Evolutionary conservation across 768 basidiomycete species (phyloP), one percentile per base, ranked within the genome.

Genomic region (Hygrocybe coccinea): DNA sequence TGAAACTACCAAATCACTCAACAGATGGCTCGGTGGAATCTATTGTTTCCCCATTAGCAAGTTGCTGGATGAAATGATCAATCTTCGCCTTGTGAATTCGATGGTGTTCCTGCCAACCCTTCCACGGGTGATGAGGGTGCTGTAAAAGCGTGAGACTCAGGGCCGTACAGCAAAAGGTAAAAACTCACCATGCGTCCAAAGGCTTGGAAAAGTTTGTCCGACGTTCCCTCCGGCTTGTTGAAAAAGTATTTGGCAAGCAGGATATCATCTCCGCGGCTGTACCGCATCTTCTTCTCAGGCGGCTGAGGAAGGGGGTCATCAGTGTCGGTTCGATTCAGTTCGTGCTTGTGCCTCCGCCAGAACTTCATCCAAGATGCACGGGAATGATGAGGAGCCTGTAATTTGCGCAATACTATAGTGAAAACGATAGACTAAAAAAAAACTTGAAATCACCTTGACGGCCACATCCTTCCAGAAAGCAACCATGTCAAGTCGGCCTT

Each of bases 281-380:
- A 93, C 15, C 91, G 82, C 84, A 88, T 84, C 69, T 93, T 91
- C 77, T 93, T 93, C 63, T 89, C 87, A 0, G 90, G 89, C 2
- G 85, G 86, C 22, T 79, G 77, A 5, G 89, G 89, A 11, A 88
- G 71, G 1, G 87, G 86, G 10, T 83, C 87, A 56, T 87, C 86
- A 1, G 71, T 75, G n/a, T 84, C 83, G 2, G 76, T 74, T 55
- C 80, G 81, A 50, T 85, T 78, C 36, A 91, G 72, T 62, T 93
- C 91, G 62, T 93, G 91, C 61, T 89, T 90, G 67, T 93, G 91
- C 54, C 91, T 76, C 14, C 91, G 80, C 82, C 89, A 93, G 69
- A 85, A 93, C 70, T 93, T 93, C 89, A 93, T 91, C 91, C 91
- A 93, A 5, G 91, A 93, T 46, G 91, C 91, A 36, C 89, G 84